These are phyloP conservation scores for Beauveria australis DNA, from an alignment of 2,329 filamentous ascomycete genomes.

Conservation along the genomic window DNA sequence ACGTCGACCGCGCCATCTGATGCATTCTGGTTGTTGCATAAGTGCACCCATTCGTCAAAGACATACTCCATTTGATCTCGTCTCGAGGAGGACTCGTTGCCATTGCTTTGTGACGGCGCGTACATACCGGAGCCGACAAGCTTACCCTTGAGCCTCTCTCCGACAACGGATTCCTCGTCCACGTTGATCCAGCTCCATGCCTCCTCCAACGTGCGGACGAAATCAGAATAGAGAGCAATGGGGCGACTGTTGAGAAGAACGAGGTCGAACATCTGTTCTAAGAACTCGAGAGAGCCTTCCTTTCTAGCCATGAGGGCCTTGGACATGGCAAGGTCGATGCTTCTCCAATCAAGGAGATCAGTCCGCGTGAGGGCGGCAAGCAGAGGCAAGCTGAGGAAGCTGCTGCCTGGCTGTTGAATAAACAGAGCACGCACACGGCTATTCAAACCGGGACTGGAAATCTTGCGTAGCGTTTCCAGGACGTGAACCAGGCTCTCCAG, in stretches of 20 bases:
- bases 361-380: conserved; percentile 50
- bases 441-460: conserved; percentile 45
- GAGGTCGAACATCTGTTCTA: conserved; percentile 72
- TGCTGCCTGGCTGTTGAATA: conserved; percentile 46
- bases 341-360: conserved; percentile 54
- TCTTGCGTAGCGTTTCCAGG: conserved; percentile 51
- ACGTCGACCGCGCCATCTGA: conserved; percentile 63
- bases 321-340: conserved; percentile 63
- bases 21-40: conserved; percentile 69
- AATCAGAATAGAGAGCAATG: conserved; percentile 74
- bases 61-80: conserved; percentile 88
- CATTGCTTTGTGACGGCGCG: conserved; percentile 35
- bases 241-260: conserved; percentile 72
- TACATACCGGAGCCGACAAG: conserved; percentile 34
- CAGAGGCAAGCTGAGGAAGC: conserved; percentile 49
- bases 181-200: conserved; percentile 75
- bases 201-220: conserved; percentile 71
- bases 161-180: conserved; percentile 55
- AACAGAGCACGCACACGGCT: conserved; percentile 49
- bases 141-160: conserved; percentile 63
- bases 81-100: conserved; percentile 44
- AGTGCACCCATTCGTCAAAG: conserved; percentile 88
- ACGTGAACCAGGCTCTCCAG: conserved; percentile 56
- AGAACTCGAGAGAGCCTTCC: conserved; percentile 64
- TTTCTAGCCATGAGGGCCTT: conserved; percentile 66